phyloP scores from a whole-genome alignment of 2,329 filamentous ascomycete species.

The Decorospora gaudefroyi region DNA sequence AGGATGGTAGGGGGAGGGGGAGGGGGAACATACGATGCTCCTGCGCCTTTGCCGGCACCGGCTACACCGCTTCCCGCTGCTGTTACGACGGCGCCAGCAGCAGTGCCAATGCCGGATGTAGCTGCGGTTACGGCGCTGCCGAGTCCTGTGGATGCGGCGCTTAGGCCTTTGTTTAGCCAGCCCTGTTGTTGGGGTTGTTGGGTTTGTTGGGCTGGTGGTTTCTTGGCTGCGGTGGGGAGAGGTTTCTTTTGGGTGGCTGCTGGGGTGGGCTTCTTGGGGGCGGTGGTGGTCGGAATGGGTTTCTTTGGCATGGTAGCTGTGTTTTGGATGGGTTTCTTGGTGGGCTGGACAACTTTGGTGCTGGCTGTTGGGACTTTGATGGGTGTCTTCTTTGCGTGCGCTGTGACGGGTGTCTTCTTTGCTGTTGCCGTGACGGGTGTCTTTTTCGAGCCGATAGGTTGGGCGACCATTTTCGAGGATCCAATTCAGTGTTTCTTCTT shows the following conservation, averaged over 20 bases:
- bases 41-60: constrained; percentile 23
- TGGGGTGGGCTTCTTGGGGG: constrained; percentile 19
- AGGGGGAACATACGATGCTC: constrained; percentile 13
- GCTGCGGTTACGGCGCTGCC: constrained; percentile 39
- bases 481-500: not conserved
- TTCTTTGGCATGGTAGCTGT: constrained; percentile 29
- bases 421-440: constrained; percentile 21
- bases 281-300: constrained; percentile 2
- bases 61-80: constrained; percentile 54
- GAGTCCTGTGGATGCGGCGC: constrained; percentile 19
- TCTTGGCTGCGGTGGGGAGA: constrained; percentile 13
- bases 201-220: no score
- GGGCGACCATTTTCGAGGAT: constrained; percentile 28
- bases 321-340: constrained; percentile 25
- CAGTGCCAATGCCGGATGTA: constrained; percentile 52
- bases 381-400: constrained; percentile 5
- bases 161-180: constrained; percentile 49
- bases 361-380: constrained; percentile 9
- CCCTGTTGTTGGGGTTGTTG: constrained; percentile 45
- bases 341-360: constrained; percentile 14
- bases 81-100: constrained; percentile 50
- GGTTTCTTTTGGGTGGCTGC: constrained; percentile 19
- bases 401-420: constrained; percentile 20
- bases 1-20: constrained; percentile 1
- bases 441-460: constrained; percentile 37